Evolutionary conservation across 345 rosid genomes (phyloP), one percentile per base, ranked within the genome.

Genomic region (Murraya koenigii): DNA sequence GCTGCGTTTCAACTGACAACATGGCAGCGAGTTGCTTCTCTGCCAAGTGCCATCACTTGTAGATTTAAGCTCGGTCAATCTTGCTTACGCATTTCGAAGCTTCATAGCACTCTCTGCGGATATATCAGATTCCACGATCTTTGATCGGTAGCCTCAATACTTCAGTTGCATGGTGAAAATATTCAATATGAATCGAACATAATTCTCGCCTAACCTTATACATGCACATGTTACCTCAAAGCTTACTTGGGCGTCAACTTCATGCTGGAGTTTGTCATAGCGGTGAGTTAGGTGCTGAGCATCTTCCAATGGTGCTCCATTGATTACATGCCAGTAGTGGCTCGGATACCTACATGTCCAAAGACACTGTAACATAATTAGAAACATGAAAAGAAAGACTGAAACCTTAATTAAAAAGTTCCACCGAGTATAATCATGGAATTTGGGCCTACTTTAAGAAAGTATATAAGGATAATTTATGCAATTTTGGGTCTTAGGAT

Each of bases 21-120:
- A 95, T 93, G 68, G 99, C 98, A 80, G 85, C 88, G n/a, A 35
- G 92, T 84, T 65, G 99, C 99, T 87, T 93, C 98, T 87, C 80
- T 95, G 55, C 99, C 99, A 56, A 95, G 91, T 30, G 93, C 89
- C 80, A 78, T 82, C 85, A 89, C n/a, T 79, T 13, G 90, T 80
- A 32, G 93, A 82, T 91, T 91, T 96, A 66, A 92, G 97, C n/a
- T 93, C 96, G 66, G 83, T 77, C 72, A 91, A 88, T 84, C 95
- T 90, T 52, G 90, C 77, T 85, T 93, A n/a, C 7, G 99, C 88
- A 77, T 47, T 85, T 85, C 91, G n/a, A 89, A 96, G 95, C 84
- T 84, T 96, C 84, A 83, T 63, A 74, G 86, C 86, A 74, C 87
- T 87, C 81, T 93, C 98, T 32, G 89, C 92, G 65, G 93, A 91